Evolutionary conservation across 2,329 filamentous ascomycete species (phyloP).

Genomic region (Sclerotinia spermophila): DNA sequence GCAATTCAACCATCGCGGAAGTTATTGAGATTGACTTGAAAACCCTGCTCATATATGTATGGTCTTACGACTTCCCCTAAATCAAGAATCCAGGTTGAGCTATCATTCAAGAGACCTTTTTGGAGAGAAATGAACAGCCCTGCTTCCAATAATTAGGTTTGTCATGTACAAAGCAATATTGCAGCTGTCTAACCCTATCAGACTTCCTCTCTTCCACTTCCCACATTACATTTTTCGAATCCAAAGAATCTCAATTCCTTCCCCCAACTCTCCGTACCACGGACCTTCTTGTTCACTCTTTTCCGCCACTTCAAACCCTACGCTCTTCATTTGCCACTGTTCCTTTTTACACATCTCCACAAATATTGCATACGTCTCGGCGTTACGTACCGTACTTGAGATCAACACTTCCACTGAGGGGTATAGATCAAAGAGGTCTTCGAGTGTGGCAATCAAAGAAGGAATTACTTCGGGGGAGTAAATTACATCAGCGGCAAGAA

Average conservation of each 20-base stretch:
- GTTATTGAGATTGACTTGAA: background rate
- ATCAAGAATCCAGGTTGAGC: background rate
- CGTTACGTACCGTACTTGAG: conserved; percentile 67
- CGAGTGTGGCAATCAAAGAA: conserved; percentile 60
- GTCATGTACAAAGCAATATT: background rate
- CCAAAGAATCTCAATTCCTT: conserved; percentile 16
- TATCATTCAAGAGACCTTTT: background rate
- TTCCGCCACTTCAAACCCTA: conserved; percentile 43
- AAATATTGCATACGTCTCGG: conserved; percentile 64
- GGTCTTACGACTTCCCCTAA: no score
- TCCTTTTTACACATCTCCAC: conserved; percentile 48
- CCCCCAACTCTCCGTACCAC: conserved; percentile 49
- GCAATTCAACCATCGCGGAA: no score
- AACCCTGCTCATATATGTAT: background rate
- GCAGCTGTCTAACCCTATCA: background rate
- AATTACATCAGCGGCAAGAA: conserved; percentile 75
- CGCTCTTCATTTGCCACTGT: conserved; percentile 43
- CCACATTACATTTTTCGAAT: background rate
- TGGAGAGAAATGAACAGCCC: background rate
- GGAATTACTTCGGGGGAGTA: conserved; percentile 66
- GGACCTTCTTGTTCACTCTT: conserved; percentile 52
- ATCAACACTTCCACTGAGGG: conserved; percentile 59
- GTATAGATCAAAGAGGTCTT: conserved; percentile 56
- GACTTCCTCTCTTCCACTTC: background rate
- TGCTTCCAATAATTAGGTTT: background rate